Evolutionary conservation across 2,329 filamentous ascomycete genomes (phyloP).

Genomic region (Ophiocordyceps camponoti-rufipedis): DNA sequence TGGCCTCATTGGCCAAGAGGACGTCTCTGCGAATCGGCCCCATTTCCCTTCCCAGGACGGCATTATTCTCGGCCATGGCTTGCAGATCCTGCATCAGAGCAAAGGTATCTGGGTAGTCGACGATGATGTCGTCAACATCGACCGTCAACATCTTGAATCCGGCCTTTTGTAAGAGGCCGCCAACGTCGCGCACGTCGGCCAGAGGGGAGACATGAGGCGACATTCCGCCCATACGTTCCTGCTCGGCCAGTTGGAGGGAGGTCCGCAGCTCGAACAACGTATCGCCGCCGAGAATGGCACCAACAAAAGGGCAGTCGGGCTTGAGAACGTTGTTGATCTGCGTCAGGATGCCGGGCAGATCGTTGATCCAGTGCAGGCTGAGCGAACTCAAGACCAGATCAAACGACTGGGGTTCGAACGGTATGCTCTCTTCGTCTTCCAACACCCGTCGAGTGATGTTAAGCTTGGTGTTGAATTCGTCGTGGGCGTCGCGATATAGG

Average conservation of each 20-base stretch:
- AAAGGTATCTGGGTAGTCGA: slow-evolving; percentile 83
- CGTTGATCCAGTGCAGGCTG: slow-evolving; percentile 94
- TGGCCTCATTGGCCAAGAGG: slow-evolving; percentile 68
- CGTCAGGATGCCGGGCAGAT: slow-evolving; percentile 67
- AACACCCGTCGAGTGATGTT: slow-evolving; percentile 59
- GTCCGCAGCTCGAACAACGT: slow-evolving; percentile 86
- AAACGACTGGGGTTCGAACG: slow-evolving; percentile 60
- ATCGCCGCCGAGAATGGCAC: slow-evolving; percentile 92
- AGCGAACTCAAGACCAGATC: slow-evolving; percentile 81
- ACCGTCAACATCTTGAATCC: slow-evolving; percentile 94
- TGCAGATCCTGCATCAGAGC: slow-evolving; percentile 87
- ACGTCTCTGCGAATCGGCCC: slow-evolving; percentile 66
- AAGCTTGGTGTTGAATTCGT: slow-evolving; percentile 57
- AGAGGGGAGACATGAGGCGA: slow-evolving; percentile 80
- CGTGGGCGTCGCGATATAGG: slow-evolving; percentile 60
- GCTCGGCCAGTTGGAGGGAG: slow-evolving; percentile 79
- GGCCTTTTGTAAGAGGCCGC: slow-evolving; percentile 67
- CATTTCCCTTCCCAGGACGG: slow-evolving; percentile 68
- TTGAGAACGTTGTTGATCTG: slow-evolving; percentile 80
- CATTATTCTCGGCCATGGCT: slow-evolving; percentile 91
- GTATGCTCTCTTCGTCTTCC: slow-evolving; percentile 54
- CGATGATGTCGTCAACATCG: slow-evolving; percentile 91
- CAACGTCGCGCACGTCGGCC: slow-evolving; percentile 81
- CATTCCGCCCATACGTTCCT: slow-evolving; percentile 80
- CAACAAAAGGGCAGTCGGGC: slow-evolving; percentile 80